A percentile compares a stretch with the other conserved stretches of the same genome.
Conservation (phyloP, 2,329 filamentous ascomycete species). For the Colletotrichum destructivum region DNA sequence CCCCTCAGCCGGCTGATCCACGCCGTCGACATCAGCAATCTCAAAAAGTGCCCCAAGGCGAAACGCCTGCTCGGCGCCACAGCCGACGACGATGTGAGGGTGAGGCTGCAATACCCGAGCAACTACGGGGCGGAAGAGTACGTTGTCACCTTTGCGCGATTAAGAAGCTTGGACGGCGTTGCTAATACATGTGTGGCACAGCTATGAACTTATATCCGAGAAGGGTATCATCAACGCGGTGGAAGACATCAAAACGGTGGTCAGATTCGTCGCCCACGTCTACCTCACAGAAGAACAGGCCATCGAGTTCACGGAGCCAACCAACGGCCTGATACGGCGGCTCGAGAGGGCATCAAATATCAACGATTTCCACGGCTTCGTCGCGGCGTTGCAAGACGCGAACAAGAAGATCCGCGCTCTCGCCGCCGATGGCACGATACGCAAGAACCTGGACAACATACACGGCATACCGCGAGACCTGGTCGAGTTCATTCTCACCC, state of each 20-base stretch:
- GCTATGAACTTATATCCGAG: conserved; percentile 83
- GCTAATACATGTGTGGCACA: conserved; percentile 44
- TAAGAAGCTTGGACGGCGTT: conserved; percentile 45
- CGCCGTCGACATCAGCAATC: conserved; percentile 61
- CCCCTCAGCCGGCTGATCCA: conserved; percentile 66
- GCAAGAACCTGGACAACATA: conserved; percentile 78
- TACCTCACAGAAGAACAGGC: conserved; percentile 83
- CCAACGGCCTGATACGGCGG: conserved; percentile 81
- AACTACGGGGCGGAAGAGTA: conserved; percentile 78
- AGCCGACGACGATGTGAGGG: conserved; percentile 66
- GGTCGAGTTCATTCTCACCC: conserved; percentile 85
- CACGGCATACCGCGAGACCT: conserved; percentile 80
- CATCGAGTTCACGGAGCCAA: conserved; percentile 78
- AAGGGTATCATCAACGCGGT: conserved; percentile 85
- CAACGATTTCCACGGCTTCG: conserved; percentile 78
- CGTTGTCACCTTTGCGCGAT: conserved; percentile 43
- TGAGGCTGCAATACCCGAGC: conserved; percentile 90
- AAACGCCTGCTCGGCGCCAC: conserved; percentile 36
- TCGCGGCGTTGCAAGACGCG: conserved; percentile 80
- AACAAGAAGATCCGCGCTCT: conserved; percentile 79
- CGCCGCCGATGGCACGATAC: conserved; percentile 79
- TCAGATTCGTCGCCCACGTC: conserved; percentile 78
- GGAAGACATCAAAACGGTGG: conserved; percentile 79
- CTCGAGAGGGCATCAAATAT: conserved; percentile 82
- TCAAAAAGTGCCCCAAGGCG: conserved; percentile 37